Percentiles rank a stretch among this genome's conserved stretches.
Evolutionary conservation across 164 flowering plant genomes (phyloP).

Genomic region (Vitis labrusca): DNA sequence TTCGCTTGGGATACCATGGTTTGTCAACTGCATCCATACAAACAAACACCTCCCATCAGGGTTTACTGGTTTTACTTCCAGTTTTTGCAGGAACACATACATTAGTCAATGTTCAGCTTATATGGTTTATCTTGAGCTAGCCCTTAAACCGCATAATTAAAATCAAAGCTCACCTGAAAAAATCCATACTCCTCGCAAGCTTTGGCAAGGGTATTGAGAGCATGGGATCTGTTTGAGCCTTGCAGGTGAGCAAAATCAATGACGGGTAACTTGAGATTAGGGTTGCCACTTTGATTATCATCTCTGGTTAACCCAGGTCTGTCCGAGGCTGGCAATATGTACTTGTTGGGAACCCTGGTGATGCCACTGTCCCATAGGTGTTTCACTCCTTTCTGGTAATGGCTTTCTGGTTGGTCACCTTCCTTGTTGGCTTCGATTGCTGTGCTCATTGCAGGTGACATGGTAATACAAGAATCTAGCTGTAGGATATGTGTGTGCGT

Average conservation of each 20-base stretch:
- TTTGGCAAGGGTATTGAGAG: slow-evolving; percentile 37
- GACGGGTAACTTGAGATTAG: slow-evolving; percentile 41
- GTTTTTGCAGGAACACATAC: too few relatives aligned
- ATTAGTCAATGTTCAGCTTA: too few relatives aligned
- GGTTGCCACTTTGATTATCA: too few relatives aligned
- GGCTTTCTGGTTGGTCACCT: background rate
- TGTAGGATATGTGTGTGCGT: background rate
- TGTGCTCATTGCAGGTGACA: too few relatives aligned
- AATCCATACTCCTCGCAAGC: slow-evolving; percentile 49
- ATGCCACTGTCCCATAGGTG: background rate
- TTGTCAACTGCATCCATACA: slow-evolving; percentile 51
- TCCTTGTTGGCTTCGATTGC: background rate
- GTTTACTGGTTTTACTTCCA: too few relatives aligned
- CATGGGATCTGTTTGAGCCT: slow-evolving; percentile 40
- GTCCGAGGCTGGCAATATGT: slow-evolving; percentile 3
- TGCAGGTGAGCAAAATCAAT: slow-evolving; percentile 53
- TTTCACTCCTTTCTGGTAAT: slow-evolving; percentile 5
- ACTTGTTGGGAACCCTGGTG: slow-evolving; percentile 2
- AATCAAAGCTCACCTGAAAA: slow-evolving; percentile 12
- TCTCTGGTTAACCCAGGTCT: background rate
- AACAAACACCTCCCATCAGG: too few relatives aligned
- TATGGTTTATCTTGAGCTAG: too few relatives aligned
- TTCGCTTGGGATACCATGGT: slow-evolving; percentile 62
- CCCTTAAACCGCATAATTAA: too few relatives aligned
- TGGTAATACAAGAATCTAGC: too few relatives aligned